These are phyloP conservation scores for Leptomonas pyrrhocoris DNA, from an alignment of 208 protist species.

Conservation along the genomic window DNA sequence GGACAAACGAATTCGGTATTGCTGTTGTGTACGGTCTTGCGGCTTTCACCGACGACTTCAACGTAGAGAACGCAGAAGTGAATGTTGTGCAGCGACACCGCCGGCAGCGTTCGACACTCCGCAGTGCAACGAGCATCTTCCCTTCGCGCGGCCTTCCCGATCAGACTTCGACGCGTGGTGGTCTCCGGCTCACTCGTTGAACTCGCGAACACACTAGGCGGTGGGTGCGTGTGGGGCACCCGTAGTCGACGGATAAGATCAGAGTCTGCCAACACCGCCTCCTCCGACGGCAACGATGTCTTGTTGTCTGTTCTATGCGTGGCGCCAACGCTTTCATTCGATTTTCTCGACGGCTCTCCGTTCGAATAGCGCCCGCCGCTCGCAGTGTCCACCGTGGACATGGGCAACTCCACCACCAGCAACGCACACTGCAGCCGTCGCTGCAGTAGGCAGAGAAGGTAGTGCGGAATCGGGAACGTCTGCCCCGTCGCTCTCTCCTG, in stretches of 20 bases:
- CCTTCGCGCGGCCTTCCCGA: background rate
- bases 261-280: slow-evolving; percentile 23
- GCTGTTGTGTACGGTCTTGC: background rate
- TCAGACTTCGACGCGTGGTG: background rate
- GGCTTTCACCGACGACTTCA: background rate
- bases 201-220: too few species aligned
- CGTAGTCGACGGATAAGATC: slow-evolving; percentile 27
- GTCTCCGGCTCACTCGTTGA: background rate
- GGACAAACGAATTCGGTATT: background rate
- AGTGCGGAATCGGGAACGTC: slow-evolving; percentile 48
- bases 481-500: slow-evolving; percentile 58
- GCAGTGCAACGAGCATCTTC: background rate
- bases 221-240: slow-evolving; percentile 13
- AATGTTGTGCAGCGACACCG: slow-evolving; percentile 25
- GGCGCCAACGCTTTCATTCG: background rate
- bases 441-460: slow-evolving; percentile 63
- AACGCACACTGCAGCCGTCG: slow-evolving; percentile 62
- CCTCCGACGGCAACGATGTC: slow-evolving; percentile 4
- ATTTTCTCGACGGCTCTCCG: background rate
- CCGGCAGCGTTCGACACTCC: background rate
- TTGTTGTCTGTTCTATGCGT: background rate
- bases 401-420: slow-evolving; percentile 50
- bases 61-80: slow-evolving; percentile 24
- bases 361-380: background rate
- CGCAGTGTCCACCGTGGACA: background rate